Evolutionary conservation across 176 grass and related monocot species (phyloP).

Genomic region (Puya raimondii): DNA sequence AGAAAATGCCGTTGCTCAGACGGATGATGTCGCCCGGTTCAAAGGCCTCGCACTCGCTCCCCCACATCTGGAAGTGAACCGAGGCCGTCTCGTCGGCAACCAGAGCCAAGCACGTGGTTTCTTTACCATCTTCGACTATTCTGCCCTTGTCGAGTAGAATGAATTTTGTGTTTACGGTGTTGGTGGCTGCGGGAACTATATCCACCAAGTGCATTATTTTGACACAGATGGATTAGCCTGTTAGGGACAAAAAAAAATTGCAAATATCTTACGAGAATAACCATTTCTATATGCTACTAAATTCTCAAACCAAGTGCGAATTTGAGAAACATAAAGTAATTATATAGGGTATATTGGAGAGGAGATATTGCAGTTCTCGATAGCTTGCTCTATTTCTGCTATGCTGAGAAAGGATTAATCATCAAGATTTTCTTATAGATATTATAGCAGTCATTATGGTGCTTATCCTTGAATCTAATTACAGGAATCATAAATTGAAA

Average conservation of each 20-base stretch:
- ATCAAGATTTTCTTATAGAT: too few species aligned
- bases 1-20: conserved; percentile 63
- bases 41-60: conserved; percentile 58
- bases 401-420: too few species aligned
- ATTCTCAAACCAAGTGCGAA: not conserved
- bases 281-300: not conserved
- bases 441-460: too few species aligned
- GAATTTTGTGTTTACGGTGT: conserved; percentile 61
- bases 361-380: too few species aligned
- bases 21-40: conserved; percentile 63
- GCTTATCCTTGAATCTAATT: too few species aligned
- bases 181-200: conserved; percentile 54
- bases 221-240: conserved; percentile 3
- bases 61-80: conserved; percentile 76
- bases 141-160: conserved; percentile 53
- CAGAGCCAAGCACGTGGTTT: conserved; percentile 53
- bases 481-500: too few species aligned
- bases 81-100: conserved; percentile 65
- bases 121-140: conserved; percentile 10
- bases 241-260: not conserved
- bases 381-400: too few species aligned
- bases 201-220: conserved; percentile 40
- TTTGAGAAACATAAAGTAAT: too few species aligned
- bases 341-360: too few species aligned
- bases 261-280: not conserved